Evolutionary conservation across 2,329 filamentous ascomycete genomes (phyloP).

Genomic region (Teratosphaeria epicoccoides): DNA sequence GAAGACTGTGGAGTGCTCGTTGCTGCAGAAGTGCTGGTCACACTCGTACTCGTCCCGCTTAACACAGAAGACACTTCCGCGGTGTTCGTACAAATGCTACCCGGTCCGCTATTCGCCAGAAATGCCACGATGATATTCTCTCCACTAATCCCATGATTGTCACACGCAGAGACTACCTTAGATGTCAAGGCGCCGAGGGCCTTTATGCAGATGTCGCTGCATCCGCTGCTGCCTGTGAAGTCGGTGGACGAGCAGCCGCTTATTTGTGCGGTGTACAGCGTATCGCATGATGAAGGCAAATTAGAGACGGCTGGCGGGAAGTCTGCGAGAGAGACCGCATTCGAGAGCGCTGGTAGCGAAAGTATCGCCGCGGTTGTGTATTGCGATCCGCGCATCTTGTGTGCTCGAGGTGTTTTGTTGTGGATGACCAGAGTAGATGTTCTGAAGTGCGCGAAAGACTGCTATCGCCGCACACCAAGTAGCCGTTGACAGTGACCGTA

Average conservation of each 20-base stretch:
- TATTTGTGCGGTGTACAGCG: conserved; percentile 33
- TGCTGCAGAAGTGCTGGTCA: conserved; percentile 3
- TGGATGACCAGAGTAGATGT: not conserved
- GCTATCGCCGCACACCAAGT: not conserved
- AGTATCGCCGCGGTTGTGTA: not conserved
- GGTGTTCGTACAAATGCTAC: conserved; percentile 27
- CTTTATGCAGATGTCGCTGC: conserved; percentile 31
- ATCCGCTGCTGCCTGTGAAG: conserved; percentile 30
- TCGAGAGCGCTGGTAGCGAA: conserved; percentile 15
- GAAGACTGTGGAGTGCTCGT: conserved; percentile 1
- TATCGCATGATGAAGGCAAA: conserved; percentile 30
- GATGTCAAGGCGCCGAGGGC: conserved; percentile 28
- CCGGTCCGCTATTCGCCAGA: conserved; percentile 29
- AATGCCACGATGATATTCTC: conserved; percentile 34
- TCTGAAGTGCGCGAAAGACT: not conserved
- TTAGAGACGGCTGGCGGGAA: conserved; percentile 34
- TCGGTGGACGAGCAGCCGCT: conserved; percentile 31
- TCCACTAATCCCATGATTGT: conserved; percentile 25
- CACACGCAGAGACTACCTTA: conserved; percentile 22
- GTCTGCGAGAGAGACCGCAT: conserved; percentile 34
- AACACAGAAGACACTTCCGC: not conserved
- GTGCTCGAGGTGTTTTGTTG: not conserved
- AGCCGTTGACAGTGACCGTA: not conserved
- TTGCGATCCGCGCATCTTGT: not conserved
- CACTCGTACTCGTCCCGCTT: conserved; percentile 1